Conservation (phyloP, 441 rosid species). For the Corymbia calophylla region DNA sequence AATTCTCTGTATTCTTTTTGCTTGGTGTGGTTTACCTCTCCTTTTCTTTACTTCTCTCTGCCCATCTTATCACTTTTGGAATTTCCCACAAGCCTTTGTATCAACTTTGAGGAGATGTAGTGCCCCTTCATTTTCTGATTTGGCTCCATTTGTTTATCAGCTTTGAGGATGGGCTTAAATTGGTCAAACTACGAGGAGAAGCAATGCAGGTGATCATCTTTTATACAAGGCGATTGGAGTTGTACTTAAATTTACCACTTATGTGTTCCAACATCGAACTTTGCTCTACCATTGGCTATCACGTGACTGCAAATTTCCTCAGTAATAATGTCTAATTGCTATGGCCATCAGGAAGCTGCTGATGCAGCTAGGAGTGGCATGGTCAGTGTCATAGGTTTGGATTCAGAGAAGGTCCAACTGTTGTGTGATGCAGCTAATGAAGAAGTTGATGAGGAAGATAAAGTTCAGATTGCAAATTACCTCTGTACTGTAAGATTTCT, state of each 20-base stretch:
- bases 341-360: slow-evolving; percentile 68
- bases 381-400: slow-evolving; percentile 92
- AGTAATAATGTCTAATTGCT: background rate
- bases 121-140: background rate
- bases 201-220: slow-evolving; percentile 77
- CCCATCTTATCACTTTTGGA: background rate
- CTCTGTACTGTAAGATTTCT: slow-evolving; percentile 56
- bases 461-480: slow-evolving; percentile 90
- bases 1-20: background rate
- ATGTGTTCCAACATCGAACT: background rate
- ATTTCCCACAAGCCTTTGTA: background rate
- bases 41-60: background rate
- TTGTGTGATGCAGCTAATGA: slow-evolving; percentile 90
- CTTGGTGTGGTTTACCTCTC: background rate
- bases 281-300: background rate
- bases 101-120: background rate
- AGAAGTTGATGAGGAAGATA: slow-evolving; percentile 70
- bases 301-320: background rate
- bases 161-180: slow-evolving; percentile 95
- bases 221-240: background rate
- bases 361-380: slow-evolving; percentile 95
- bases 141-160: slow-evolving; percentile 21
- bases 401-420: slow-evolving; percentile 75
- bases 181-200: slow-evolving; percentile 94
- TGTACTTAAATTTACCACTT: background rate